Evolutionary conservation across 1,139 yeast species (phyloP), one percentile per base, ranked within the genome.

Genomic region (Komagataea norvegica): DNA sequence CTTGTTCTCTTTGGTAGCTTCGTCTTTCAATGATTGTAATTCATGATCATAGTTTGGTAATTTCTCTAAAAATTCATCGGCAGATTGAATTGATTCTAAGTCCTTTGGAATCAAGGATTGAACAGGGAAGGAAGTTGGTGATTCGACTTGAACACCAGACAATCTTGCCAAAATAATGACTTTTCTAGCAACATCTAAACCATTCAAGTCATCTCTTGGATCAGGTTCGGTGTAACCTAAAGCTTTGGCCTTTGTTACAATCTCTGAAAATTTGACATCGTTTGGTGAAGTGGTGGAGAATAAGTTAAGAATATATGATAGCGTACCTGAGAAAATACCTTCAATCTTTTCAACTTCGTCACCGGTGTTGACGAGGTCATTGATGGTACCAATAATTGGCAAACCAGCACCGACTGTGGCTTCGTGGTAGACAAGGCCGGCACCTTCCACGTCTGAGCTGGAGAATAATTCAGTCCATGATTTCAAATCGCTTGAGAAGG

Each of bases 341-440:
- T 91, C 97, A 51, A 91, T 83, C 59, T 79, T 84, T 54, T 79
- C 81, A 44, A 93, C 77, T 64, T 86, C 79, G 62, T 91, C 98
- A 47, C 98, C 98, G 38, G 98, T 91, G 46, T 75, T 73, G 34
- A 91, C 72, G 62, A 91, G 72, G 60, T 91, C 98, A 56, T 79
- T 82, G 56, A 91, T 70, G 39, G 96, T 86, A 34, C 88, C 81
- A 52, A 91, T 79, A 47, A 91, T 78, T 44, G 99, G 99, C 59
- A 93, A 73, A 40, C 97, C 99, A 29, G 98, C 98, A 56, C 97
- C 98, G 41, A 91, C 98, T n/a, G 97, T 86, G 36, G 97, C 94
- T 70, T 93, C 98, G 58, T 91, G 98, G 69, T 87, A 89, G 31
- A 88, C 95, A 47, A 89, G 70, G 26, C 94, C 95, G 36, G 82